Base-by-base conservation (phyloP, 305 asterid species). In the Fraxinus floribunda region DNA sequence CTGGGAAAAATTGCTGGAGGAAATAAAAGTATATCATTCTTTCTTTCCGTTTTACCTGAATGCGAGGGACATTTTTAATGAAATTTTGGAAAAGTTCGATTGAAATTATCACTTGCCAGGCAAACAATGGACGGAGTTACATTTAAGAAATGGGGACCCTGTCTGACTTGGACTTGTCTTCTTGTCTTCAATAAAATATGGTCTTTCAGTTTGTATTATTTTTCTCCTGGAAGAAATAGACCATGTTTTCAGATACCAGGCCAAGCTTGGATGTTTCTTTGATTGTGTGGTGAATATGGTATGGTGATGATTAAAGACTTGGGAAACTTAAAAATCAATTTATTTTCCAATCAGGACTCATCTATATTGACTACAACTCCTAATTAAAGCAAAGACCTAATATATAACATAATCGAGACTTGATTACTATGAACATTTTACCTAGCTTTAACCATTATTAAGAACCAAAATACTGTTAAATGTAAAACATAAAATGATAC, bases 131-230 rank as follows among this genome's bases (percentile, higher is more conserved):
- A 30, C 1, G 24, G 24, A 30, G 22, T 13, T n/a, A 76, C 57
- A 29, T 11, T 46, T 30, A 18, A 52, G 66, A 30, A 16, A n/a
- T 49, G 72, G 29, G 39, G 20, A 70, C 76, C 70, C 74, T 29
- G 29, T 72, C 52, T 71, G 15, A 78, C 44, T 41, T 84, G 24
- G 76, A 29, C 80, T n/a, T 78, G 60, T 8, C 57, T 79, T 77
- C 52, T 18, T 78, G 76, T 78, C 80, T 57, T 78, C 22, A 77
- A 55, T 70, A 74, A 11, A 49, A 10, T 79, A 20, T 71, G 64
- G 55, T 7, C 49, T 41, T 26, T 70, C 11, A 49, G 22, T 46
- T 44, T 44, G 30, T 66, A 76, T 46, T 26, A 29, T 0, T 15
- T 44, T 71, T 15, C 41, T 49, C 11, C 30, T 76, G 13, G 29